Percentiles rank a stretch among this genome's conserved stretches.
Evolutionary conservation across 306 rosid genomes (phyloP).

Genomic region (Lupinus albus): DNA sequence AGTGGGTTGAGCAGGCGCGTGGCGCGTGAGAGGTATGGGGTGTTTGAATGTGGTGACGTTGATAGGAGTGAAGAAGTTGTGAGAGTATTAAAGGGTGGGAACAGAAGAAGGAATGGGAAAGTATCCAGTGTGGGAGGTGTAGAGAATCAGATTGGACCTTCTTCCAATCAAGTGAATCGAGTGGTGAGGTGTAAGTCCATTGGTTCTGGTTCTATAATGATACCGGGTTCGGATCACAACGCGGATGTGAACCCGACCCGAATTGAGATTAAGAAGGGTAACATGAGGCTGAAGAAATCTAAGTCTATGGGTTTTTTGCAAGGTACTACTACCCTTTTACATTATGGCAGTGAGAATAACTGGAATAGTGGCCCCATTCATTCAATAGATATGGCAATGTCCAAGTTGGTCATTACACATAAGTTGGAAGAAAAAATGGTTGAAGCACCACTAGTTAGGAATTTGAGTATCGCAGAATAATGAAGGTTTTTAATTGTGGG

Average conservation of each 20-base stretch:
- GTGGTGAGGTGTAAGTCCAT: constrained; percentile 61
- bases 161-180: background rate
- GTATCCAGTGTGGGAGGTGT: constrained; percentile 55
- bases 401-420: constrained; percentile 46
- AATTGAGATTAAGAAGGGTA: constrained; percentile 37
- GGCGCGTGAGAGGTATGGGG: constrained; percentile 44
- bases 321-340: constrained; percentile 29
- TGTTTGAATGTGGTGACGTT: background rate
- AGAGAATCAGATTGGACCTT: constrained; percentile 44
- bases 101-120: constrained; percentile 65
- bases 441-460: constrained; percentile 45
- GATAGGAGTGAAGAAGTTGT: constrained; percentile 46
- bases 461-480: background rate
- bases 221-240: constrained; percentile 10
- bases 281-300: constrained; percentile 59
- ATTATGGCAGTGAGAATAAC: background rate
- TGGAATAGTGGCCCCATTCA: background rate
- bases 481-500: too few species aligned
- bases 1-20: constrained; percentile 49
- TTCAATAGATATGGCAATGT: constrained; percentile 39
- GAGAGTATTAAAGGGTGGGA: constrained; percentile 40
- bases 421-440: constrained; percentile 47
- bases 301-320: constrained; percentile 63
- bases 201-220: constrained; percentile 43
- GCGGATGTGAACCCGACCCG: background rate